Evolutionary conservation across 352 stramenopile species (phyloP), one percentile per base, ranked within the genome.

Genomic region (Phytophthora tentaculata): DNA sequence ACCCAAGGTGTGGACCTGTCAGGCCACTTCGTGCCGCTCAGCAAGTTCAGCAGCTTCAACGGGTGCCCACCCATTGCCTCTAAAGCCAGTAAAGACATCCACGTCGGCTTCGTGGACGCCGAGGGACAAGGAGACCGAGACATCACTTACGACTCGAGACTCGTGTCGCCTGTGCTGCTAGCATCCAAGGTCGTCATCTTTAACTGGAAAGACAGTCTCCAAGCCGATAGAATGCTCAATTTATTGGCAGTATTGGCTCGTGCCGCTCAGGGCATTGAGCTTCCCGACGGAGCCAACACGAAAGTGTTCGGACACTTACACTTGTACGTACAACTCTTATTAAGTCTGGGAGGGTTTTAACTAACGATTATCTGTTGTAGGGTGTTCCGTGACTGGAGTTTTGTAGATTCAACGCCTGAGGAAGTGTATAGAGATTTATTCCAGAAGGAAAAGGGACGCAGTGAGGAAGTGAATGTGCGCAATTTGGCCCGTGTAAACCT

Each of bases 381-480:
- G 37, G 76, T 96, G 14, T 96, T 96, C 39, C 86, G 88, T n/a
- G 88, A 96, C 64, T 96, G 88, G 88, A 96, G 87, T 54, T 96
- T 96, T 64, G 83, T 96, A 24, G 65, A 95, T 52, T 93, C 85
- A 61, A 95, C 81, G 14, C 86, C 88, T 0, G 83, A 92, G 22
- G 78, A 92, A 59, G 88, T 96, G 13, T 93, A 83, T 69, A 75
- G 84, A 28, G 84, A 93, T 64, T 26, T 96, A 50, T 95, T 96
- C 51, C 73, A 85, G 44, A 93, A 93, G 59, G 88, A 96, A 41
- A 95, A 93, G 29, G 86, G 86, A 3, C 80, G 80, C 6, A 89
- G 83, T 54, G 81, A 91, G 17, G 88, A 96, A 69, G 86, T 93
- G 26, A 91, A 90, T 32, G 73, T 92, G 26, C 83, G 88, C 41